Evolutionary conservation across 2,329 filamentous ascomycete genomes (phyloP).

Genomic region (Aspergillus ochraceus): DNA sequence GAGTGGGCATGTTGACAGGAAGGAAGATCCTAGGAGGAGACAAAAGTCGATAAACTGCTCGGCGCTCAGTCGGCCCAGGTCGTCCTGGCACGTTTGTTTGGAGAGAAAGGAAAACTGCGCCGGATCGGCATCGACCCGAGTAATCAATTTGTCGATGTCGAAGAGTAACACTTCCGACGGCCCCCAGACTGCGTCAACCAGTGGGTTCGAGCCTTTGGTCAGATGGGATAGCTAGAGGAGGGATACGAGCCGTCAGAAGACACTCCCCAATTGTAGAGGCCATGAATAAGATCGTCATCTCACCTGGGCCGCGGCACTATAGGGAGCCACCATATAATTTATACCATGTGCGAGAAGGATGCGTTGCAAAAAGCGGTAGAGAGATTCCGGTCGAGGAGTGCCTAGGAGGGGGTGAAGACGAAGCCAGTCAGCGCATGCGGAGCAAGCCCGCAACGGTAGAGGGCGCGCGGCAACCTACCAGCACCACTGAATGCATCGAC

Average conservation of each 20-base stretch:
- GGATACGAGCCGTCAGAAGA: conserved; percentile 4
- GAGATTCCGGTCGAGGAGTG: conserved; percentile 67
- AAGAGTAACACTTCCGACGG: conserved; percentile 84
- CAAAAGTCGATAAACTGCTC: conserved; percentile 80
- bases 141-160: conserved; percentile 75
- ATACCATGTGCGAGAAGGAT: conserved; percentile 69
- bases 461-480: conserved; percentile 50
- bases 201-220: conserved; percentile 67
- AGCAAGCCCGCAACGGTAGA: neutral
- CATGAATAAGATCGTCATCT: conserved; percentile 21
- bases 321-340: conserved; percentile 80
- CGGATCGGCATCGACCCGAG: conserved; percentile 53
- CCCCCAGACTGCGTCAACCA: conserved; percentile 74
- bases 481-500: conserved; percentile 84
- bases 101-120: conserved; percentile 63
- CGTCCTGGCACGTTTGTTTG: conserved; percentile 69
- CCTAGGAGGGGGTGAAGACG: conserved; percentile 47
- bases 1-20: conserved; percentile 76
- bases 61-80: conserved; percentile 63
- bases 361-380: conserved; percentile 75
- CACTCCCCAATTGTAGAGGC: neutral
- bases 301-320: conserved; percentile 84
- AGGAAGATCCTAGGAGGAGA: conserved; percentile 78
- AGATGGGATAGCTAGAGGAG: conserved; percentile 66
- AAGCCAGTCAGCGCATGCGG: conserved; percentile 28